Evolutionary conservation across 2,329 filamentous ascomycete species (phyloP), one percentile per base, ranked within the genome.

Genomic region (Xenoacremonium recifei): DNA sequence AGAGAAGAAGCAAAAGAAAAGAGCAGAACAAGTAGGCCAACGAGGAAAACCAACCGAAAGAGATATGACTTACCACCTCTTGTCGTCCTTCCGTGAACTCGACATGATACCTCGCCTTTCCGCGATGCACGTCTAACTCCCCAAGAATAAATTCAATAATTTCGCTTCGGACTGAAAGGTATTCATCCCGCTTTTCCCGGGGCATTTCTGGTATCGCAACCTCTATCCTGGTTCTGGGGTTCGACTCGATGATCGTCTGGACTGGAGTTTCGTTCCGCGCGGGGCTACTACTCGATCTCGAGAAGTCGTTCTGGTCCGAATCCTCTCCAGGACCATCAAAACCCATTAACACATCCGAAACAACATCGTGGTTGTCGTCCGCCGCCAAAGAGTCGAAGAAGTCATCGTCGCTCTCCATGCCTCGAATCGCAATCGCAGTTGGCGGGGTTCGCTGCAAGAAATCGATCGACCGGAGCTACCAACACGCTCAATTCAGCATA

Each of bases 11-110:
- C 21, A 35, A 32, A n/a, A 15, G n/a, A 21, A 33, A n/a, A 35
- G n/a, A 19, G 21, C 12, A 37, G n/a, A n/a, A n/a, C n/a, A n/a
- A n/a, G n/a, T n/a, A n/a, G n/a, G n/a, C n/a, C n/a, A n/a, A n/a
- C n/a, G n/a, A n/a, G n/a, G n/a, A n/a, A n/a, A n/a, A n/a, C n/a
- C n/a, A n/a, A n/a, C n/a, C n/a, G n/a, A n/a, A n/a, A n/a, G n/a
- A 31, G n/a, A 15, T 20, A 37, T 30, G 21, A 68, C 72, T 65
- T 64, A 77, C 74, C 51, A 65, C 44, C 40, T 73, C 64, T 47
- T 67, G 51, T 37, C 66, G 63, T 18, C 72, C 73, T 49, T 76
- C 73, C 21, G 67, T 66, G 35, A 74, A 76, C 44, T 74, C 71
- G 10, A 71, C 60, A 4, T 51, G 56, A 32, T 69, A 71, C 17